Conservation (phyloP, 2,329 filamentous ascomycete genomes). For the Hypomyces rosellus region DNA sequence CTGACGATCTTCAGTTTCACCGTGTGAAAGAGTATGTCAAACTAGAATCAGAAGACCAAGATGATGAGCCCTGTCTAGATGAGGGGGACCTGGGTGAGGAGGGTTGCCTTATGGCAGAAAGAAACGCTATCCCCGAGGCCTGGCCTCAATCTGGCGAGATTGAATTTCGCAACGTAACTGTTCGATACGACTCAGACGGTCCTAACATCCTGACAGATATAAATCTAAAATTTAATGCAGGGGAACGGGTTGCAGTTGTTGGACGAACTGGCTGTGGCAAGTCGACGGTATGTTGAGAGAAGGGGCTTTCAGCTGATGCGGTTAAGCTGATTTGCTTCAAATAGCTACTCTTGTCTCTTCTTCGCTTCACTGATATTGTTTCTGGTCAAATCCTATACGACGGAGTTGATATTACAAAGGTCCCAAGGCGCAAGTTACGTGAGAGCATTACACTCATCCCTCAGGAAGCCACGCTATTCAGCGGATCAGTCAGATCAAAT, state of each 20-base stretch:
- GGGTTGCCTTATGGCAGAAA: too few relatives aligned
- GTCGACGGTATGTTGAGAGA: constrained; percentile 56
- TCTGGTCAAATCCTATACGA: constrained; percentile 50
- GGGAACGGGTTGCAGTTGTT: constrained; percentile 71
- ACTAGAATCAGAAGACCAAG: constrained; percentile 39
- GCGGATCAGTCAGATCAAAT: constrained; percentile 47
- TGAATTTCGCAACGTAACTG: constrained; percentile 45
- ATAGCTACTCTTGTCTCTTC: constrained; percentile 45
- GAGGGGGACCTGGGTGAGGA: too few relatives aligned
- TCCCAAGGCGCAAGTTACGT: constrained; percentile 44
- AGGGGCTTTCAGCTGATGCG: background rate
- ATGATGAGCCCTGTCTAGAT: constrained; percentile 33
- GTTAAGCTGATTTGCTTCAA: background rate
- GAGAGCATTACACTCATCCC: constrained; percentile 52
- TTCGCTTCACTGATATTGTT: constrained; percentile 47
- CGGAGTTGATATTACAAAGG: constrained; percentile 46
- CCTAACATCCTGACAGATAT: constrained; percentile 46
- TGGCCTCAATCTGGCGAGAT: constrained; percentile 43
- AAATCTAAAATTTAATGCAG: constrained; percentile 50
- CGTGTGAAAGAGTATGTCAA: constrained; percentile 44
- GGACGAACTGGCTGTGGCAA: constrained; percentile 80
- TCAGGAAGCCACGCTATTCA: constrained; percentile 53
- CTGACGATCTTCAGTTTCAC: constrained; percentile 32
- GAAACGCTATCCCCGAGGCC: constrained; percentile 33
- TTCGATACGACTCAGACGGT: constrained; percentile 40